Conservation (phyloP, 2,329 filamentous ascomycete genomes). For the Aspergillus fumigatus region DNA sequence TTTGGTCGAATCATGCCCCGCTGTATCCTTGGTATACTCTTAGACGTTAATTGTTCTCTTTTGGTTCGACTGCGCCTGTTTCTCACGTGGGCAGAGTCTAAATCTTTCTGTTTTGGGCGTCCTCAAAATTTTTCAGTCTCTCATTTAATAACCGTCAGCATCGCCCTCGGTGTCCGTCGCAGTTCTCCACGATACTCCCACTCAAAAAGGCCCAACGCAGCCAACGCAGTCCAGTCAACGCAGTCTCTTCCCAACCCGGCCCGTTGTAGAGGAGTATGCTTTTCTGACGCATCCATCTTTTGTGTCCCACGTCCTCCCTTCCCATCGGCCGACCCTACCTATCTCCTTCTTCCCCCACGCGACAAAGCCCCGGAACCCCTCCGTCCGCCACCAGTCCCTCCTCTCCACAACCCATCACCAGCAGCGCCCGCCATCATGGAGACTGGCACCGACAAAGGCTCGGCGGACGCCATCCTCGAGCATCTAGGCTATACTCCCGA, state of each 20-base stretch:
- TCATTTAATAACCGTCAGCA: not conserved
- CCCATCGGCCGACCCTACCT: not conserved
- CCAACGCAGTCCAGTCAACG: too few relatives aligned
- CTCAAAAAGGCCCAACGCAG: not conserved
- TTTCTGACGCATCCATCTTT: not conserved
- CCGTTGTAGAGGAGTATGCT: not conserved
- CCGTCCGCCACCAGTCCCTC: not conserved
- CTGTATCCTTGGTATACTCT: not conserved
- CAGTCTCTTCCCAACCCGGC: not conserved
- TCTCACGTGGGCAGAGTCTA: not conserved
- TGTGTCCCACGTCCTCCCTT: not conserved
- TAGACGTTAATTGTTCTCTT: not conserved
- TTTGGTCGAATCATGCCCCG: not conserved
- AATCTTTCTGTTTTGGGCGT: not conserved
- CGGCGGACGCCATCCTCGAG: constrained; percentile 15
- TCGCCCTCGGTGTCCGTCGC: not conserved
- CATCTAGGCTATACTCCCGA: constrained; percentile 17
- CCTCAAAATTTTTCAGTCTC: not conserved
- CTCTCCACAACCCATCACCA: not conserved
- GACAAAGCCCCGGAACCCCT: not conserved
- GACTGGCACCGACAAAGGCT: constrained; percentile 1
- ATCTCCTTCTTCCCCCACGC: not conserved
- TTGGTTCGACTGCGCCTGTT: not conserved
- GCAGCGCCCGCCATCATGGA: not conserved
- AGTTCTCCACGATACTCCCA: not conserved